phyloP scores from a whole-genome alignment of 768 basidiomycete species.

The Sistotremastrum suecicum region DNA sequence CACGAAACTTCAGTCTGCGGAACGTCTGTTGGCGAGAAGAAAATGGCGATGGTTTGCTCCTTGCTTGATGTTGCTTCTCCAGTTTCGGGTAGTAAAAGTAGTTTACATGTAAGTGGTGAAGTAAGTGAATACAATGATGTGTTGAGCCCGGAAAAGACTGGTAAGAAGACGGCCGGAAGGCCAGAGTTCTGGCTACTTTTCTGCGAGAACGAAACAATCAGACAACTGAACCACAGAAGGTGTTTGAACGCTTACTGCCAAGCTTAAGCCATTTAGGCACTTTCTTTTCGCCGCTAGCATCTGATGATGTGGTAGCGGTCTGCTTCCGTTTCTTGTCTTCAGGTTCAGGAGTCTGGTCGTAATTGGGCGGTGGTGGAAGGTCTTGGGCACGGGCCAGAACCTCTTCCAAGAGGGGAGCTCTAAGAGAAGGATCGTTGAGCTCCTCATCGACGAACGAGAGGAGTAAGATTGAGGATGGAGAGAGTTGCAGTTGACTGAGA shows the following conservation, averaged over 20 bases:
- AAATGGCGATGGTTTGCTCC: too few relatives aligned
- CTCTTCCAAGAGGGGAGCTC: slow-evolving; percentile 49
- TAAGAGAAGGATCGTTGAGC: slow-evolving; percentile 46
- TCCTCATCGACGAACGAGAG: slow-evolving; percentile 61
- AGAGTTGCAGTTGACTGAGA: slow-evolving; percentile 55
- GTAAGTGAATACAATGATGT: too few relatives aligned
- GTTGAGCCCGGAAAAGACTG: too few relatives aligned
- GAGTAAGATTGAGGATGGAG: slow-evolving; percentile 68
- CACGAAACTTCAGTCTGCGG: too few relatives aligned
- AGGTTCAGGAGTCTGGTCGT: slow-evolving; percentile 11
- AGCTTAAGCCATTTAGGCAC: slow-evolving; percentile 72
- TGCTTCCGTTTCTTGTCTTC: not conserved
- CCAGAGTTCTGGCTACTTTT: too few relatives aligned
- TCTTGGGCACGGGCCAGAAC: slow-evolving; percentile 49
- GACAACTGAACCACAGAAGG: too few relatives aligned
- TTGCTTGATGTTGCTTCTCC: too few relatives aligned
- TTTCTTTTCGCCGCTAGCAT: slow-evolving; percentile 31
- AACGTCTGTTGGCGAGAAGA: too few relatives aligned
- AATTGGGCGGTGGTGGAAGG: slow-evolving; percentile 42
- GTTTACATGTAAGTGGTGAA: too few relatives aligned
- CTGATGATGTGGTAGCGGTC: slow-evolving; percentile 4
- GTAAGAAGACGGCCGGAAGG: too few relatives aligned
- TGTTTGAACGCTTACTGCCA: slow-evolving; percentile 14
- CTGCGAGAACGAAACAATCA: too few relatives aligned
- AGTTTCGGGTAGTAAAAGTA: too few relatives aligned